Evolutionary conservation across 176 grass and related monocot species (phyloP).

Genomic region (Zea luxurians): DNA sequence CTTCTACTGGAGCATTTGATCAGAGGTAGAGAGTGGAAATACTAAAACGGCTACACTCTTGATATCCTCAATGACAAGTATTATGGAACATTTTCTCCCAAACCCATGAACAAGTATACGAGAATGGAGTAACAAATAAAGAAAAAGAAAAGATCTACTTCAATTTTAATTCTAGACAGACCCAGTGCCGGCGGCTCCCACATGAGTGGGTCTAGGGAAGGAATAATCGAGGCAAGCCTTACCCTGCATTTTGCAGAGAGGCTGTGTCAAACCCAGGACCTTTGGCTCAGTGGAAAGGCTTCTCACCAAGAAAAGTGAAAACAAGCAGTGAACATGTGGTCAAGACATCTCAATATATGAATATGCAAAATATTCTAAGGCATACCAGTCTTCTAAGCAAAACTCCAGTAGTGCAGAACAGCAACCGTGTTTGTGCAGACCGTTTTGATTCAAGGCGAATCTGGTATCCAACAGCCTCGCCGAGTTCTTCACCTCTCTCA

Average conservation of each 20-base stretch:
- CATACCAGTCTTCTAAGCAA: slow-evolving; percentile 86
- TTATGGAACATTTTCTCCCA: neutral
- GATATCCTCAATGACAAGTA: neutral
- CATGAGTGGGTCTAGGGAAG: no score
- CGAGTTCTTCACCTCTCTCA: slow-evolving; percentile 85
- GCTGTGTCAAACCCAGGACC: no score
- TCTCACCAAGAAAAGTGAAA: no score
- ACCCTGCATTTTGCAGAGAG: no score
- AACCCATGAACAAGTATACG: neutral
- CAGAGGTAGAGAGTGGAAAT: neutral
- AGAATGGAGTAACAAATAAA: slow-evolving; percentile 16
- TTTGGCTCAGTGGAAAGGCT: no score
- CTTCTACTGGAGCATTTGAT: neutral
- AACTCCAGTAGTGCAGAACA: slow-evolving; percentile 98
- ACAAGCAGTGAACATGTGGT: slow-evolving; percentile 19
- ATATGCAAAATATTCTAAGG: slow-evolving; percentile 25
- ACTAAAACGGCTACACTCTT: neutral
- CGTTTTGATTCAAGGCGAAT: slow-evolving; percentile 88
- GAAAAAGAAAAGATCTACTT: slow-evolving; percentile 2
- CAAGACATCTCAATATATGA: neutral
- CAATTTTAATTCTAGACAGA: neutral
- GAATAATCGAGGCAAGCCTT: no score
- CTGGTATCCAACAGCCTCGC: slow-evolving; percentile 92
- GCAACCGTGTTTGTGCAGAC: slow-evolving; percentile 69
- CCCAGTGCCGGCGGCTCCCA: no score